Evolutionary conservation across 1,139 yeast genomes (phyloP).

Genomic region (Schwanniomyces etchellsii): DNA sequence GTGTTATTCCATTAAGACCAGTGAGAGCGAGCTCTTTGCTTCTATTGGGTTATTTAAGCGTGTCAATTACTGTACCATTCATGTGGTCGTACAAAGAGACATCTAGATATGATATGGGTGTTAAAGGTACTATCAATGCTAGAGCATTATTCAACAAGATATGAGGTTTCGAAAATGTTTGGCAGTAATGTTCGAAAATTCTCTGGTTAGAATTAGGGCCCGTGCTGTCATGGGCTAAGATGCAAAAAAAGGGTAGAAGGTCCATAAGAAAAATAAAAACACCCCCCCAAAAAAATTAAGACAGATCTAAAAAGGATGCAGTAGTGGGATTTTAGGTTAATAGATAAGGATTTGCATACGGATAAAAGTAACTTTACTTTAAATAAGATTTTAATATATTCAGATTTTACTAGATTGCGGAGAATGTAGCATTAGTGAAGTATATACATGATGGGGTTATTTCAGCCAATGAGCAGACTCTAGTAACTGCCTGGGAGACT

Average conservation of each 20-base stretch:
- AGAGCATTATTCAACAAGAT: constrained; percentile 38
- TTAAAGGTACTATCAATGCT: constrained; percentile 32
- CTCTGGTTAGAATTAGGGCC: constrained; percentile 1
- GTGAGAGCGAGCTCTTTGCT: constrained; percentile 21
- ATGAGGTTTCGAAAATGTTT: too few relatives aligned
- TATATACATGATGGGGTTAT: background rate
- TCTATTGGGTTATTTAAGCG: constrained; percentile 34
- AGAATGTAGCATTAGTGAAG: background rate
- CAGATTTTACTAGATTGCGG: background rate
- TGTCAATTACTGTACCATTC: constrained; percentile 39
- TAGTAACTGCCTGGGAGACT: constrained; percentile 20
- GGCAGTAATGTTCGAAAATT: background rate
- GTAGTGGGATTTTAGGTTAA: too few relatives aligned
- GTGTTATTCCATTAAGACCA: background rate
- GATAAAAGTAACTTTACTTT: background rate
- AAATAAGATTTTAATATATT: background rate
- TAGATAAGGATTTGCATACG: background rate
- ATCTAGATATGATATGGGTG: constrained; percentile 11
- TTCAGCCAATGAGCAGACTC: constrained; percentile 29
- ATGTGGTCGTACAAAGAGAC: constrained; percentile 39
- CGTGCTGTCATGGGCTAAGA: too few relatives aligned
- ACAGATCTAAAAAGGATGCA: too few relatives aligned
- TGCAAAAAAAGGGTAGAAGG: too few relatives aligned
- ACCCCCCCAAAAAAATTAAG: too few relatives aligned
- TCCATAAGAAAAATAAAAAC: too few relatives aligned